Conservation (phyloP, 768 basidiomycete genomes). For the Lactarius tabidus region DNA sequence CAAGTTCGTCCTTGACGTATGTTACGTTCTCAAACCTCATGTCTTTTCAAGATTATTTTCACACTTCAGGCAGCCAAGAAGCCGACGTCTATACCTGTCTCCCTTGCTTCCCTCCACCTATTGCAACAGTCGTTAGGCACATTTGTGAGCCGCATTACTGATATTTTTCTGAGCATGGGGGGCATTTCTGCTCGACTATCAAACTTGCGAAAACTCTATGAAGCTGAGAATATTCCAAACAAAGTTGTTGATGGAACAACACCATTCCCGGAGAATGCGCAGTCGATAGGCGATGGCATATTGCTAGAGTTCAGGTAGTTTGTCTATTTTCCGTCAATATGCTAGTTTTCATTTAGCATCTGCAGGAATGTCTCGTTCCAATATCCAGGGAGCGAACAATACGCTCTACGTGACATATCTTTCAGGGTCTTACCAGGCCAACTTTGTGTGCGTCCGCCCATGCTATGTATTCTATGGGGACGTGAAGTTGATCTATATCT, state of each 20-base stretch:
- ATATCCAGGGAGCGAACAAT: conserved; percentile 51
- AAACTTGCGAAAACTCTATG: conserved; percentile 58
- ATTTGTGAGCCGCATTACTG: conserved; percentile 48
- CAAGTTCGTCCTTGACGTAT: conserved; percentile 8
- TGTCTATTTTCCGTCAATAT: conserved; percentile 22
- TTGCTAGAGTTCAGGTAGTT: conserved; percentile 58
- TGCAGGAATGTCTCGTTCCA: conserved; percentile 64
- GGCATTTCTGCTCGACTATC: conserved; percentile 52
- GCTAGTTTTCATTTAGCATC: conserved; percentile 19
- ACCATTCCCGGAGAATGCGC: conserved; percentile 35
- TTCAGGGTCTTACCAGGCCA: conserved; percentile 70
- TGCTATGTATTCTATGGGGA: neutral
- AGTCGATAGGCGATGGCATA: conserved; percentile 31
- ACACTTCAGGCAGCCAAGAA: conserved; percentile 25
- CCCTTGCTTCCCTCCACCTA: conserved; percentile 40
- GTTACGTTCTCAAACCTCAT: neutral
- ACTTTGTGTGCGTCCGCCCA: conserved; percentile 54
- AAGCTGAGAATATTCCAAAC: conserved; percentile 57
- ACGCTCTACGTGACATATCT: conserved; percentile 58
- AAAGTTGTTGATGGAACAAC: conserved; percentile 48
- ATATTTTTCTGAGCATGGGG: conserved; percentile 49
- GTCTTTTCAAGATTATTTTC: conserved; percentile 22
- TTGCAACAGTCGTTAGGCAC: conserved; percentile 48
- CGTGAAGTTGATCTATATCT: neutral
- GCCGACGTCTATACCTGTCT: conserved; percentile 25